Evolutionary conservation across 352 stramenopile species (phyloP), one percentile per base, ranked within the genome.

Genomic region (Phytophthora sp.): DNA sequence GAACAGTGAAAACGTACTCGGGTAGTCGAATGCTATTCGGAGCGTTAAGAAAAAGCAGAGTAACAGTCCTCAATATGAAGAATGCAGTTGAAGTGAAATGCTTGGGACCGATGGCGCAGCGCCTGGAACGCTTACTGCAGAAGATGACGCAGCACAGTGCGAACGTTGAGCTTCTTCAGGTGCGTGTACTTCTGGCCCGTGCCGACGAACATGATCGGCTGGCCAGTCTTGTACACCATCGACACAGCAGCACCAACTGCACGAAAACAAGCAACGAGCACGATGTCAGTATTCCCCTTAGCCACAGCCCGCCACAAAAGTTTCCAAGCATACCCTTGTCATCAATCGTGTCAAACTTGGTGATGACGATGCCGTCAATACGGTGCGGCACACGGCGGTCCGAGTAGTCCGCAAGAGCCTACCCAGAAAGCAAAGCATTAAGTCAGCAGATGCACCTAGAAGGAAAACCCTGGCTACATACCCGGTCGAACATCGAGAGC

Each of bases 171-270:
- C 69, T 98, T 98, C 83, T 99, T 98, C 48, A 99, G 74, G 72
- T 99, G 97, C 68, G 97, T 99, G 84, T 99, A 99, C 81, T 99
- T 99, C 76, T 99, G 98, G 15, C 98, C 98, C 24, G 97, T 99
- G 51, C 98, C 98, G 30, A 99, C 95, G 79, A 99, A 99, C 58
- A 99, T 93, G 78, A 99, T 98, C 18, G 97, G 97, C 60, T 99
- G 92, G 27, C 97, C 97, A 4, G 97, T 99, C 73, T 98, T 97
- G 87, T 99, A 98, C 10, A 98, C 98, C 92, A 99, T 98, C 32
- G 96, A 99, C 38, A 99, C 81, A 1, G 97, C 97, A n/a, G 97
- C 97, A n/a, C 98, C 98, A 39, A 99, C 97, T 95, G 45, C n/a
- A 62, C 13, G 1, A 48, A 49, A 35, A 50, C 37, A 38, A 3